phyloP scores from a whole-genome alignment of 2,329 filamentous ascomycete genomes.

The Aspergillus puulaauensis region DNA sequence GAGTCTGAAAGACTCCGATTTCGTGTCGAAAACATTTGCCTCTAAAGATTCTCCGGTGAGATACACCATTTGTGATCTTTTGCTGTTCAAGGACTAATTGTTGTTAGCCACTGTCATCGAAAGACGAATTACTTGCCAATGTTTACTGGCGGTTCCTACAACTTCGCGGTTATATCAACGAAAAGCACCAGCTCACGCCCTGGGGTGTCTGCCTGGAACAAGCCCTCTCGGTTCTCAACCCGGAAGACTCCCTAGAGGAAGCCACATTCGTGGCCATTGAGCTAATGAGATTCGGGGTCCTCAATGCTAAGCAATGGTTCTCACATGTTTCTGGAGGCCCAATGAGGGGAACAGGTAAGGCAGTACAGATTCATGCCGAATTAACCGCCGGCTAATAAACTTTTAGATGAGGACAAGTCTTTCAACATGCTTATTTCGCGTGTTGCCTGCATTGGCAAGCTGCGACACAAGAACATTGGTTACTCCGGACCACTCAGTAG shows the following conservation, averaged over 20 bases:
- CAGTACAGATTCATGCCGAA: conserved; percentile 1
- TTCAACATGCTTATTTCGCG: conserved; percentile 82
- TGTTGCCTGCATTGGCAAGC: conserved; percentile 76
- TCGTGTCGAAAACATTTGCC: conserved; percentile 67
- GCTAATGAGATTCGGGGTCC: conserved; percentile 72
- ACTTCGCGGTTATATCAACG: conserved; percentile 79
- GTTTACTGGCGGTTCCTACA: conserved; percentile 87
- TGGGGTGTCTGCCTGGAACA: conserved; percentile 81
- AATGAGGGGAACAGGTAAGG: conserved; percentile 54
- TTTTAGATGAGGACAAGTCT: conserved; percentile 70
- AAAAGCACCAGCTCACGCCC: conserved; percentile 72
- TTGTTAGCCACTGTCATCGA: conserved; percentile 54
- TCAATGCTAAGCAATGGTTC: conserved; percentile 70
- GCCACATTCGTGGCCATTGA: conserved; percentile 81
- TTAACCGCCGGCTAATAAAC: conserved; percentile 22
- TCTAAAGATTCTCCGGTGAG: conserved; percentile 50
- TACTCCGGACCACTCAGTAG: conserved; percentile 94
- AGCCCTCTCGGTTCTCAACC: conserved; percentile 63
- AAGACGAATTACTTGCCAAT: conserved; percentile 71
- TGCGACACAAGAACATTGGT: conserved; percentile 80
- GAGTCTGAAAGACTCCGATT: conserved; percentile 67
- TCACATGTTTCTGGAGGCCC: conserved; percentile 57
- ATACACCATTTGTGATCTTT: not conserved
- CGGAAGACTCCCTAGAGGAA: conserved; percentile 66
- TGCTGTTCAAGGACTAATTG: conserved; percentile 8